Evolutionary conservation across 805 yeast species (phyloP).

Genomic region (Candida dajiaensis): DNA sequence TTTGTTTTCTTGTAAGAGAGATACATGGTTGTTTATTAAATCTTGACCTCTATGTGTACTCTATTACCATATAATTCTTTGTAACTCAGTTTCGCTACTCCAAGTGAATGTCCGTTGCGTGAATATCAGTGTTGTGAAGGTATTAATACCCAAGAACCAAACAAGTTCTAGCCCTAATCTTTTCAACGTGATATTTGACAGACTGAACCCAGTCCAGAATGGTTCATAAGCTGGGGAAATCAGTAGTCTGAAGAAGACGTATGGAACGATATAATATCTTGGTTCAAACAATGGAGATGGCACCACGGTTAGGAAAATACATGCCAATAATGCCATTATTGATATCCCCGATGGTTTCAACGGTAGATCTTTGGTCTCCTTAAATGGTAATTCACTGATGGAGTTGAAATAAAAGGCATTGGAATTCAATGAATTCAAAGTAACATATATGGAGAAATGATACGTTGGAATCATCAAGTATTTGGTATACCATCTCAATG

Average conservation of each 20-base stretch:
- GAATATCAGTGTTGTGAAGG: conserved; percentile 49
- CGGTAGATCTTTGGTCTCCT: conserved; percentile 29
- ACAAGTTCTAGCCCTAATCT: conserved; percentile 48
- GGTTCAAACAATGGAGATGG: conserved; percentile 96
- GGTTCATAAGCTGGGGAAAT: conserved; percentile 35
- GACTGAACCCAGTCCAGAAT: conserved; percentile 15
- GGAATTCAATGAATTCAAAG: conserved; percentile 29
- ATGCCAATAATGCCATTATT: conserved; percentile 44
- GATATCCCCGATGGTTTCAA: conserved; percentile 39
- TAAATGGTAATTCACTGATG: conserved; percentile 30
- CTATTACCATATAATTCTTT: conserved; percentile 83
- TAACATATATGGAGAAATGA: conserved; percentile 47
- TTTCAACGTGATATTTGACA: conserved; percentile 18
- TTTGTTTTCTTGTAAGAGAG: background rate
- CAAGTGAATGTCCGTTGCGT: conserved; percentile 59
- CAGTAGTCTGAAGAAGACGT: conserved; percentile 64
- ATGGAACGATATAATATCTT: conserved; percentile 83
- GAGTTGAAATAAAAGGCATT: conserved; percentile 31
- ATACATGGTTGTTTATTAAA: background rate
- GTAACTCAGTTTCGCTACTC: conserved; percentile 53
- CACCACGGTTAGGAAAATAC: conserved; percentile 55
- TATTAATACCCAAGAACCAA: conserved; percentile 58
- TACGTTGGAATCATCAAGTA: conserved; percentile 59
- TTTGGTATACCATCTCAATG: conserved; percentile 40
- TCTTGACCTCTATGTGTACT: background rate